These are phyloP conservation scores for Tephrocybe sp. DNA, from an alignment of 768 basidiomycete genomes.

Conservation along the genomic window DNA sequence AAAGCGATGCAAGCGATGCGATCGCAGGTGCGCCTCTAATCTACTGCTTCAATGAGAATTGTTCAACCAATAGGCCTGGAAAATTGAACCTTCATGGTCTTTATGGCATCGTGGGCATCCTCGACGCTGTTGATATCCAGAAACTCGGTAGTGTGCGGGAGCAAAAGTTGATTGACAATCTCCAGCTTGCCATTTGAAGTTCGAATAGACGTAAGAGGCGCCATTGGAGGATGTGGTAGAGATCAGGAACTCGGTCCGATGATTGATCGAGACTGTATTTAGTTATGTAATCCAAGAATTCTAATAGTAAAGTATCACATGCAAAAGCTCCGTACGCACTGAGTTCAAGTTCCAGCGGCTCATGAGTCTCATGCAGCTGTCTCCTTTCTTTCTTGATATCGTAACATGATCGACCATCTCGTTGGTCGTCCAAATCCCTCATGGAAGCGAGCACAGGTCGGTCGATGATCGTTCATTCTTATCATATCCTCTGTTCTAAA, in stretches of 20 bases:
- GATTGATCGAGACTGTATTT: background rate
- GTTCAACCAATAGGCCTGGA: conserved; percentile 6
- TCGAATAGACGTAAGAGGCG: conserved; percentile 41
- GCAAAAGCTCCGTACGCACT: background rate
- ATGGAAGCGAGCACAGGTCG: conserved; percentile 87
- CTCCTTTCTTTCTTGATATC: conserved; percentile 4
- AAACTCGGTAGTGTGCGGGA: conserved; percentile 74
- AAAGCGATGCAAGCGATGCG: conserved; percentile 85
- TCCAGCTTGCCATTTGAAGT: conserved; percentile 52
- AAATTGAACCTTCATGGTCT: conserved; percentile 80
- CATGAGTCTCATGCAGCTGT: conserved; percentile 7
- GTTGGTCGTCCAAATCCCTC: conserved; percentile 83
- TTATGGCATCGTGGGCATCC: conserved; percentile 92
- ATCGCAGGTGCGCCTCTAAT: conserved; percentile 94
- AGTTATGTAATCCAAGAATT: background rate
- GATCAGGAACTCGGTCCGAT: background rate
- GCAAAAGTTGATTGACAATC: conserved; percentile 87
- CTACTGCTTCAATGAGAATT: conserved; percentile 26
- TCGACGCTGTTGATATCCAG: conserved; percentile 69
- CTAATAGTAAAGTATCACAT: conserved; percentile 18
- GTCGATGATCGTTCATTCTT: conserved; percentile 15
- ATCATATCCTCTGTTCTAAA: background rate
- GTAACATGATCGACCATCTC: conserved; percentile 89
- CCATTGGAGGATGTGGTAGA: conserved; percentile 17
- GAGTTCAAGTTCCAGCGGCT: background rate